Percentiles rank a stretch among this genome's conserved stretches.
phyloP scores from a whole-genome alignment of 371 early-diverging fungal genomes.

The Mortierella sp. region DNA sequence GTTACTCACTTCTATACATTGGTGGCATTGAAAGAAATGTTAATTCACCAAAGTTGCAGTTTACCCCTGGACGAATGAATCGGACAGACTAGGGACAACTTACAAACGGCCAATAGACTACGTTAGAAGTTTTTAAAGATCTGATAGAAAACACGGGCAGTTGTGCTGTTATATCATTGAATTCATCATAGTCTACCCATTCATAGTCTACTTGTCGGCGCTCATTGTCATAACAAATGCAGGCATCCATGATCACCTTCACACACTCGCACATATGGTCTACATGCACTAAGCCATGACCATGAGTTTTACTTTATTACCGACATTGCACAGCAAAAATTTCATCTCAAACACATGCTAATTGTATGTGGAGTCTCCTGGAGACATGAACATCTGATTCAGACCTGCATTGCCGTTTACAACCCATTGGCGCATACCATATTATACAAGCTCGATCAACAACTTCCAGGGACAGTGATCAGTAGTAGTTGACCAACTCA shows the following conservation, averaged over 20 bases:
- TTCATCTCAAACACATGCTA: not conserved
- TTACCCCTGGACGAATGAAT: not conserved
- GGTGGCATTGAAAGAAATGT: no score
- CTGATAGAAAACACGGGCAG: not conserved
- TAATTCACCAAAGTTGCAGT: not conserved
- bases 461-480: not conserved
- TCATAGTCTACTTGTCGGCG: no score
- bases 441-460: not conserved
- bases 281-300: no score
- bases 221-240: not conserved
- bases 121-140: not conserved
- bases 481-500: not conserved
- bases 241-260: no score
- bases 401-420: not conserved
- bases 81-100: slow-evolving; percentile 1
- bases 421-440: not conserved
- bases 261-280: no score
- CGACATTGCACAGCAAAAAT: not conserved
- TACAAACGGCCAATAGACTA: not conserved
- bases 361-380: not conserved
- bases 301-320: no score
- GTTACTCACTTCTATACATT: not conserved
- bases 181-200: not conserved
- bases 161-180: not conserved
- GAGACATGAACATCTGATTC: not conserved